These are phyloP conservation scores for Castanea mollissima DNA, from an alignment of 306 rosid genomes.

Conservation along the genomic window DNA sequence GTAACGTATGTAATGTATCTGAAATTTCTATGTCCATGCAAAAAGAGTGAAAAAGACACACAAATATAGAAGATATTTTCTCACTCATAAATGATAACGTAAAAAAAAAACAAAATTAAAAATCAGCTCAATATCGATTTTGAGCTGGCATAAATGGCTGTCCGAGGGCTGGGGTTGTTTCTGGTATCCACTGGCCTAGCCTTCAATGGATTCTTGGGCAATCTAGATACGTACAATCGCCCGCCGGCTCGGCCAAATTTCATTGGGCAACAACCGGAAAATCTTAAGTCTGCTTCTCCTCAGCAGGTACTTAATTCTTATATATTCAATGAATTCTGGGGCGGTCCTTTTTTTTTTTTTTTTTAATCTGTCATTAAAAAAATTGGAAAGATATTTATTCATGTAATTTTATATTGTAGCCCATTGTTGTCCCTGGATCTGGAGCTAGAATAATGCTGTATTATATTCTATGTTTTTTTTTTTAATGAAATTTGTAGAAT, in stretches of 20 bases:
- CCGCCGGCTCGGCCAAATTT: conserved; percentile 33
- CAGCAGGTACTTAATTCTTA: conserved; percentile 33
- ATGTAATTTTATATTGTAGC: neutral
- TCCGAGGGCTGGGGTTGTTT: neutral
- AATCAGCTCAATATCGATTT: neutral
- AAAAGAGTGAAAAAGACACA: too few relatives aligned
- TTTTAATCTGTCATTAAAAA: neutral
- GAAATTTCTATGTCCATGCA: neutral
- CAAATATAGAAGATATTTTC: neutral
- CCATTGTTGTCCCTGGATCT: neutral
- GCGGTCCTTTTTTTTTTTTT: too few relatives aligned
- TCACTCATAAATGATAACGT: neutral
- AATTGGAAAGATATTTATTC: neutral
- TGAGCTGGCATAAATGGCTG: neutral
- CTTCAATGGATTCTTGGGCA: neutral
- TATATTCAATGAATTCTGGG: neutral
- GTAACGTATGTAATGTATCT: neutral
- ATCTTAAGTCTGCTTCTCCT: conserved; percentile 18
- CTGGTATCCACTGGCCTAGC: neutral
- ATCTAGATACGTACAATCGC: conserved; percentile 18
- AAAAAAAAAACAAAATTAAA: neutral
- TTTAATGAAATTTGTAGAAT: too few relatives aligned
- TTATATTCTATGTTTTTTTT: too few relatives aligned
- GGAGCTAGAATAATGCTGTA: too few relatives aligned
- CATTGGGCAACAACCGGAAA: neutral